phyloP scores from a whole-genome alignment of 2,329 filamentous ascomycete species.

The Paecilomyces sp. region DNA sequence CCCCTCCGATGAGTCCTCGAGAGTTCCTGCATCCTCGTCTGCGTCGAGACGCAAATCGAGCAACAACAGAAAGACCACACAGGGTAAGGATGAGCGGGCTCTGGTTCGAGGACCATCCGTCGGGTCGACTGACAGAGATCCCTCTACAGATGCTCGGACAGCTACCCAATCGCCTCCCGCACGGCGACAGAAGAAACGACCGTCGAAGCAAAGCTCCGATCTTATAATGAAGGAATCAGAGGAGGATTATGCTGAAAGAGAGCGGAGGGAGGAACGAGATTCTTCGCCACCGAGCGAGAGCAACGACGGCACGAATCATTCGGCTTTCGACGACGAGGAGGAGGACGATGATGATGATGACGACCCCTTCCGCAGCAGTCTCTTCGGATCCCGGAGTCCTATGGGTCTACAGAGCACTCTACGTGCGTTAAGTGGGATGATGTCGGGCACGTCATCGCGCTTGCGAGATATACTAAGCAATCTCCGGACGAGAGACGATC shows the following conservation, averaged over 20 bases:
- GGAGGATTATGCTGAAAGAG: constrained; percentile 39
- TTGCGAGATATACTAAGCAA: constrained; percentile 70
- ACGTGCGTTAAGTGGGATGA: constrained; percentile 82
- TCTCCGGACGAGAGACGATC: constrained; percentile 75
- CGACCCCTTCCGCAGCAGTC: constrained; percentile 49
- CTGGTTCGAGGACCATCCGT: not conserved
- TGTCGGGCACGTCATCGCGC: constrained; percentile 73
- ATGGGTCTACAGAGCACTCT: constrained; percentile 71
- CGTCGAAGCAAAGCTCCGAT: constrained; percentile 54
- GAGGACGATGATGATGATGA: constrained; percentile 52
- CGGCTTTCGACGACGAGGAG: constrained; percentile 50
- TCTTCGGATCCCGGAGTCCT: constrained; percentile 59
- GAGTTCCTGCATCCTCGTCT: constrained; percentile 48
- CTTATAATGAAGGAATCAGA: constrained; percentile 65
- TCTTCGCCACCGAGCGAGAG: constrained; percentile 57
- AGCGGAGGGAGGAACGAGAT: constrained; percentile 45
- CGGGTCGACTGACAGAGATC: constrained; percentile 11
- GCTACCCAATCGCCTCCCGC: constrained; percentile 25
- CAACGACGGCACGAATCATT: constrained; percentile 52
- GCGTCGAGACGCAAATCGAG: constrained; percentile 66
- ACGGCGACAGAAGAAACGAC: constrained; percentile 48
- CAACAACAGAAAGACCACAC: constrained; percentile 59
- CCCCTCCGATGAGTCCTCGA: constrained; percentile 56
- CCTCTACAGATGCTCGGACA: constrained; percentile 23
- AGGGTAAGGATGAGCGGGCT: constrained; percentile 33